Base-by-base conservation (phyloP, 1,139 yeast species). In the Casaregolazyma suthepensis region DNA sequence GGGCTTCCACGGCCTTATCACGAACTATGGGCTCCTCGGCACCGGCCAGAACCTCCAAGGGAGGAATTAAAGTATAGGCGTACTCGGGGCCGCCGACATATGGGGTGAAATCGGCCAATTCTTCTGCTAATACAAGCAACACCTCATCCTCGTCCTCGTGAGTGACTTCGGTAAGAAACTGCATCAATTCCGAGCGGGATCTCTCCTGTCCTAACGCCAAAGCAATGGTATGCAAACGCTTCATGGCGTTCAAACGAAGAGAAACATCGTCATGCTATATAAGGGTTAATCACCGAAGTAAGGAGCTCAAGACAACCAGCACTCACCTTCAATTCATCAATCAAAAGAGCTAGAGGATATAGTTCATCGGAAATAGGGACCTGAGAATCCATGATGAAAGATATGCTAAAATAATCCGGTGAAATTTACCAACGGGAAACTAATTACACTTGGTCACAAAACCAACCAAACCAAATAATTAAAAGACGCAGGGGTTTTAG, bases 71-170 rank as follows among this genome's bases (percentile, higher is more conserved):
- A 15, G 86, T 78, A 58, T 87, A 82, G 46, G 93, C 87, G 69
- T 83, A 77, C 61, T 84, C 81, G 49, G 85, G 77, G 35, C 99
- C 99, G 45, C 99, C 99, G 56, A 94, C 82, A 59, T 76, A 77
- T 5, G 96, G 96, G 43, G 91, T 81, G 67, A 94, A 93, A 54
- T 81, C 81, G 45, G 96, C 96, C 62, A 94, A 74, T 73, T 91
- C 93, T 61, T 86, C 87, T 2, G 98, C 98, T 61, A 94, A 78
- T 18, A 90, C 94, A 1, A 97, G 89, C 70, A 93, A 85, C 7
- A 94, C 96, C 71, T 94, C 99, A 70, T 94, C 99, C 71, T 94
- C 99, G 68, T 94, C 99, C 65, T 93, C 99, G 62, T 93, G 96
- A 10, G 97, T 91, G 46, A 90, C 98, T 63, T 87, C 82, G 58